These are phyloP conservation scores for Hanseniaspora thailandica DNA, from an alignment of 805 yeast genomes.

Conservation along the genomic window DNA sequence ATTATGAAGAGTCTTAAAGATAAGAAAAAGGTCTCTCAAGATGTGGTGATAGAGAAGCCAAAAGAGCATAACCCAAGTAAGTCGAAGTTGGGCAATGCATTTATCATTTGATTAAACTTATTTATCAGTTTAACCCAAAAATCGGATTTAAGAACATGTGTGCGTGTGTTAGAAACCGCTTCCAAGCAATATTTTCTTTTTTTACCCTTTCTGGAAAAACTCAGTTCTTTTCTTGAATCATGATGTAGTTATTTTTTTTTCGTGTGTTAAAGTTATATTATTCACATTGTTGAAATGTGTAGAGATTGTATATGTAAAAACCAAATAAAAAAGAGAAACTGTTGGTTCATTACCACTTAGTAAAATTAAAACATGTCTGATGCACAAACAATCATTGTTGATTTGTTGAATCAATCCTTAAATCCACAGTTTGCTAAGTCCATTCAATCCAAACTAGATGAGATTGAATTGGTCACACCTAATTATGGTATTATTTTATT, in stretches of 20 bases:
- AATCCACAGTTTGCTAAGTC: slow-evolving; percentile 50
- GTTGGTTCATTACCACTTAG: background rate
- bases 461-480: slow-evolving; percentile 44
- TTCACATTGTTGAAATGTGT: too few relatives aligned
- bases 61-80: background rate
- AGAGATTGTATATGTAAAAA: too few relatives aligned
- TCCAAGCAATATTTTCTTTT: too few relatives aligned
- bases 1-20: background rate
- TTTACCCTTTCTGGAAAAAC: too few relatives aligned
- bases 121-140: too few relatives aligned
- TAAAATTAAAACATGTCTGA: slow-evolving; percentile 31
- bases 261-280: too few relatives aligned
- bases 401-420: slow-evolving; percentile 51
- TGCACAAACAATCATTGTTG: slow-evolving; percentile 39
- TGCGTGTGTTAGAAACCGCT: too few relatives aligned
- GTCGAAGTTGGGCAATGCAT: background rate
- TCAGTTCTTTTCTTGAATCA: too few relatives aligned
- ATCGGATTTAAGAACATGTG: background rate
- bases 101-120: background rate
- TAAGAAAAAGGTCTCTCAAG: too few relatives aligned
- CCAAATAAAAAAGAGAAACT: background rate
- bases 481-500: slow-evolving; percentile 70
- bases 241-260: too few relatives aligned
- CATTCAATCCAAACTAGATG: slow-evolving; percentile 54
- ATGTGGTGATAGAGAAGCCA: too few relatives aligned